Evolutionary conservation across 805 yeast species (phyloP), one percentile per base, ranked within the genome.

Genomic region (Grigorovia humatica): DNA sequence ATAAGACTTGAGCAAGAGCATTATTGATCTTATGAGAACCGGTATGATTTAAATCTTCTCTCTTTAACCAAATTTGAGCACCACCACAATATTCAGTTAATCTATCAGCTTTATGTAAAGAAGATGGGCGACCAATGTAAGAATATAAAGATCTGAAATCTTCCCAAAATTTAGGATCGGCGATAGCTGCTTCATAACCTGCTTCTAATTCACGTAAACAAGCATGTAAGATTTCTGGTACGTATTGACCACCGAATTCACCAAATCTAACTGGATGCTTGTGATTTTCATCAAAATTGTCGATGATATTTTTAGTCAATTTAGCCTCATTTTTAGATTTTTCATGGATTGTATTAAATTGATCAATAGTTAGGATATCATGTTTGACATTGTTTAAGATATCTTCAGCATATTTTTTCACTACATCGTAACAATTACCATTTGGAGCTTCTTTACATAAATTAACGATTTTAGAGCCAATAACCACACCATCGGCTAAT

Each of bases 221-320:
- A 45, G 95, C 80, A 70, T 90, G 91, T 63, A 93, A 74, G 20
- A 95, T 88, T 74, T 93, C 99, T 43, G 99, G 99, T 43, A 93
- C 99, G 65, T 88, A 93, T 73, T 93, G 99, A 54, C 99, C 99
- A 67, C 99, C 99, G 65, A 88, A 95, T 48, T 82, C 89, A 63
- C 98, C 99, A 62, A 91, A 91, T 56, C 85, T 77, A 52, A 91
- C 84, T 58, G 81, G 78, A 65, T 78, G 85, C 55, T 80, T 78
- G 64, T 85, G 93, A 5, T 57, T 54, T 67, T 85, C 93, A 52
- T 74, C 74, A 56, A 79, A 77, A 7, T 65, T 63, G 42, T 60
- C 54, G 17, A 68, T 57, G 9, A 62, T 53, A 19, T 59, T 59
- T 18, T 56, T 51, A 7, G 55, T 54, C 20, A 51, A 51, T 42